phyloP scores from a whole-genome alignment of 192 early-diverging fungal genomes.

The Allomyces macrogynus region DNA sequence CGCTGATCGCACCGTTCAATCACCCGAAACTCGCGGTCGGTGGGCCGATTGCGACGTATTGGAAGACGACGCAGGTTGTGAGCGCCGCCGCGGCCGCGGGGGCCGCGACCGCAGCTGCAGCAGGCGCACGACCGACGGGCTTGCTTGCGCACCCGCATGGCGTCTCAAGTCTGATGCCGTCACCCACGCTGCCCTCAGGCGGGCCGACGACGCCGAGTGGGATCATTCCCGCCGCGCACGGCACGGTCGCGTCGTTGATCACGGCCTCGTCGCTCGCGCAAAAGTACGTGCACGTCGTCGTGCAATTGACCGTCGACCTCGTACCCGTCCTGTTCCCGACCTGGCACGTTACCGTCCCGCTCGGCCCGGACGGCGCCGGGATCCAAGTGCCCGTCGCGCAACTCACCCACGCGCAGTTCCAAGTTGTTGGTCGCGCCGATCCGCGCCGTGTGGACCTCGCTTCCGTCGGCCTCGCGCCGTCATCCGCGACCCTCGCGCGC shows the following conservation, averaged over 20 bases:
- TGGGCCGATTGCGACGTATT: constrained; percentile 93
- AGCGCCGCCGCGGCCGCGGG: constrained; percentile 10
- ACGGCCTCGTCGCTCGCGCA: constrained; percentile 76
- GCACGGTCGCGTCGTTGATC: constrained; percentile 44
- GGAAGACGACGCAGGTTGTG: constrained; percentile 87
- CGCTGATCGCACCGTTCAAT: constrained; percentile 67
- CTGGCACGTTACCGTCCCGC: constrained; percentile 35
- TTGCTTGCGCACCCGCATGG: not conserved
- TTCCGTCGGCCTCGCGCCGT: not conserved
- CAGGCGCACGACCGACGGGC: constrained; percentile 7
- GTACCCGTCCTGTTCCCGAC: constrained; percentile 67
- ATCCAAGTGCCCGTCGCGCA: constrained; percentile 43
- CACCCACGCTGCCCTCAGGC: not conserved
- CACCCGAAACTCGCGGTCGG: constrained; percentile 81
- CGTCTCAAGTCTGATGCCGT: not conserved
- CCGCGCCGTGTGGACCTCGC: not conserved
- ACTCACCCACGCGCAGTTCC: constrained; percentile 50
- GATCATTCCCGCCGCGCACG: not conserved
- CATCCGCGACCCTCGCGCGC: not conserved
- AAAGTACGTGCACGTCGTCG: constrained; percentile 72
- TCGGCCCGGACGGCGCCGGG: constrained; percentile 26
- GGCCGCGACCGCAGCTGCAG: constrained; percentile 10
- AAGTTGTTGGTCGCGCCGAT: constrained; percentile 12
- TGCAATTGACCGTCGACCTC: constrained; percentile 73
- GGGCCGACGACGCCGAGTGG: not conserved